Evolutionary conservation across 108 stramenopile species (phyloP), one percentile per base, ranked within the genome.

Genomic region (Fistulifera solaris): DNA sequence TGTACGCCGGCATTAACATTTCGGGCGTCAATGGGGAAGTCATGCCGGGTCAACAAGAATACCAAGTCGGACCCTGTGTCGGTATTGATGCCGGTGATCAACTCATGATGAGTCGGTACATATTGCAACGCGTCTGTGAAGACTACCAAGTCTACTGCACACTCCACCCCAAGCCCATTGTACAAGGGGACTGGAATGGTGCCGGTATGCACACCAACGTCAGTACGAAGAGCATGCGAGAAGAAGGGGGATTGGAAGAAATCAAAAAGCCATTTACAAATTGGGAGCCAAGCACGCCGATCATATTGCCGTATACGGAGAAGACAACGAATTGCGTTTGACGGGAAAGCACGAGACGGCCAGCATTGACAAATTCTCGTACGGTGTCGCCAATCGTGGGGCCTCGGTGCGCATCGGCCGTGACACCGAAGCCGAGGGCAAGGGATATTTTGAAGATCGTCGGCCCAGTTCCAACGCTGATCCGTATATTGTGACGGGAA

Each of bases 41-140:
- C 63, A 96, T 98, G 95, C 95, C 95, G 48, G 97, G 97, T 53
- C 97, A 98, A 72, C 96, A 96, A 77, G 97, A 94, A 83, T 94
- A 82, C 67, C 95, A 98, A 75, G 93, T 98, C 44, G 97, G 97
- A 56, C 97, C 97, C 35, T 98, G 94, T 66, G 85, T 92, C 31
- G 97, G 97, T 53, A 98, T 98, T 57, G 91, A 93, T 62, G 93
- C 95, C 43, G 97, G 94, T 51, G 97, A 98, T 66, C 95, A 98
- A 59, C 85, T 98, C 55, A 87, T 85, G 89, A 88, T 96, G 86
- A 75, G 75, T 28, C 93, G 97, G 56, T 98, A 96, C 86, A 93
- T 98, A 48, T 79, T 98, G 64, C 73, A 85, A 58, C 90, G 97
- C 31, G 93, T 98, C 23, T 96, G 95, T 72, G 97, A 98, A 69